Evolutionary conservation across 768 basidiomycete genomes (phyloP), one percentile per base, ranked within the genome.

Genomic region (Dendrothele bispora): DNA sequence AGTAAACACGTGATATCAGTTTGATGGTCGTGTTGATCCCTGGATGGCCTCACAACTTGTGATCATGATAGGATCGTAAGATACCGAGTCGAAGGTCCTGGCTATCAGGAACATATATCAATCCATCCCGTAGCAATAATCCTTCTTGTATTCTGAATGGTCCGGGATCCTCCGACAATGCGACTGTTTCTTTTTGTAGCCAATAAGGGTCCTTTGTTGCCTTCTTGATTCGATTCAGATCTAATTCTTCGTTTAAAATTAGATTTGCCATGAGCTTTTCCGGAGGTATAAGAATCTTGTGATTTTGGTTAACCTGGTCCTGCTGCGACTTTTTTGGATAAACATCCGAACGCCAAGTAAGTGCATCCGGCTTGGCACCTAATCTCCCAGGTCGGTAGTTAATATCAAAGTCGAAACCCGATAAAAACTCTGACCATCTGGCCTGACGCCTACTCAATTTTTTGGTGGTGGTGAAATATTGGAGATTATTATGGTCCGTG

Each of bases 21-120:
- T 60, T 42, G n/a, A 39, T 21, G 0, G 66, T 66, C 43, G 59
- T 64, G 3, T n/a, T 29, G 14, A 46, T 40, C 4, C 67, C 65
- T 17, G 50, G 59, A 29, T 68, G 67, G 3, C 67, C 67, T 7
- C 54, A 43, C 2, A 52, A 35, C 5, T 42, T 45, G 18, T 47
- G 32, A 39, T 68, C 61, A 53, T 67, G 66, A 7, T 48, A 38
- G 2, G 11, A 1, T n/a, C 54, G 42, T 12, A 67, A 48, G 21
- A 56, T 20, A 15, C 43, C 45, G n/a, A 57, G 42, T 14, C 47
- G 39, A 14, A 57, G 51, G 47, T 57, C 28, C 3, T 18, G 11
- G 24, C 22, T 7, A 11, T 46, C 18, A 17, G 62, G 62, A 11
- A 65, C 55, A 43, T 56, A 61, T 17, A 61, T 38, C 11, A 22